Evolutionary conservation across 352 stramenopile genomes (phyloP), one percentile per base, ranked within the genome.

Genomic region (Plasmopara muralis): DNA sequence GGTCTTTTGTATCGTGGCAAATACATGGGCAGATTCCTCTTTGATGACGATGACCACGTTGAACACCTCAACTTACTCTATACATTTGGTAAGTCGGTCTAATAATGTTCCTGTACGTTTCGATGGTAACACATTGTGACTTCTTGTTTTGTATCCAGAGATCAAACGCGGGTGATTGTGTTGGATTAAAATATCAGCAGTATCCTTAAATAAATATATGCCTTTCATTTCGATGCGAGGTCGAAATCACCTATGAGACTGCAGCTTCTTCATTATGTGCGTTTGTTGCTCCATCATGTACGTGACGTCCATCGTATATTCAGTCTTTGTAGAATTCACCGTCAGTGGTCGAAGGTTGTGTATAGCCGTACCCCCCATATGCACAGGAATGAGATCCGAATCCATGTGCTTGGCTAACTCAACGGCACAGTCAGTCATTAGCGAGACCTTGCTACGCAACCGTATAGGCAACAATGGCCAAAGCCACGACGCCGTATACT

Each of bases 1-100:
- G 84, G 85, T 5, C 78, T 95, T 53, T 89, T 95, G 55, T 95
- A 91, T 54, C 77, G 85, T 31, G 85, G 85, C 12, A 89, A 83
- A 52, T 95, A 95, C 65, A 84, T 86, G 66, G 79, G 76, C 31
- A 77, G 82, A 50, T 87, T 89, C 55, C 59, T 69, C 12, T 86
- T 89, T 54, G 53, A 74, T 16, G 79, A 89, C 47, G 79, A 89
- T 50, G 79, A 89, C 57, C 65, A 74, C 7, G 40, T 57, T 15
- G 74, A 87, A 54, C 77, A 87, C 43, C 70, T 87, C 49, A 85
- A 87, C 55, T 66, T 76, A 34, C 76, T 84, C 42, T 89, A 89
- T 61, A 87, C 68, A 12, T 87, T 89, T 42, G 79, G 79, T 89
- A 68, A 28, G 78, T 77, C 43, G 13, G 9, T 13, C 5, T 18